A percentile compares a stretch with the other conserved stretches of the same genome.
phyloP scores from a whole-genome alignment of 2,329 filamentous ascomycete genomes.

The Cladosporium sp. region DNA sequence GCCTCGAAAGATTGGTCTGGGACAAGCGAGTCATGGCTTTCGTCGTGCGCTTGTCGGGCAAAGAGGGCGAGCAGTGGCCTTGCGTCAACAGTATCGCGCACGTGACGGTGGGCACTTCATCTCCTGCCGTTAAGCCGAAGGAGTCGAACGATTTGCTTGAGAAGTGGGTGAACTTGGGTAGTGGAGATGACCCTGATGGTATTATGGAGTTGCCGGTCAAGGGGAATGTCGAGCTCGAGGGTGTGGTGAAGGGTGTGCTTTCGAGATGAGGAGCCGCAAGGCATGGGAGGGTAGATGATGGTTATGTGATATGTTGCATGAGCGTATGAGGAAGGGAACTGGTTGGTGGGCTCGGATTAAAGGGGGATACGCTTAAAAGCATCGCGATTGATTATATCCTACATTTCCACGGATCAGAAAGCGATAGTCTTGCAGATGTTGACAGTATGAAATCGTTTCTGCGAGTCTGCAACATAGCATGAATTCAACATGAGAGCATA shows the following conservation, averaged over 20 bases:
- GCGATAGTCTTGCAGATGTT: no score
- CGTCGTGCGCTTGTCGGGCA: conserved; percentile 62
- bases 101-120: conserved; percentile 81
- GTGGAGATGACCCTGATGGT: conserved; percentile 42
- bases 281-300: background rate
- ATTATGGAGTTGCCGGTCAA: conserved; percentile 51
- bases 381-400: no score
- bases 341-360: no score
- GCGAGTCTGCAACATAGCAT: no score
- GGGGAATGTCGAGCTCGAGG: conserved; percentile 52
- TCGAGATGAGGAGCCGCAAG: conserved; percentile 15
- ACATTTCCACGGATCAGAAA: no score
- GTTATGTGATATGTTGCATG: background rate
- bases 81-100: conserved; percentile 78
- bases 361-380: no score
- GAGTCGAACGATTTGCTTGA: conserved; percentile 85
- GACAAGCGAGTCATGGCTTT: conserved; percentile 87
- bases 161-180: conserved; percentile 64
- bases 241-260: conserved; percentile 50
- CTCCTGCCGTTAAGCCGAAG: conserved; percentile 73
- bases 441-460: no score
- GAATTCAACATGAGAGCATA: no score
- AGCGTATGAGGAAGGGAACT: background rate
- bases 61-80: conserved; percentile 47
- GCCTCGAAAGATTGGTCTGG: conserved; percentile 67